Evolutionary conservation across 805 yeast genomes (phyloP), one percentile per base, ranked within the genome.

Genomic region (Yarrowia bubula): DNA sequence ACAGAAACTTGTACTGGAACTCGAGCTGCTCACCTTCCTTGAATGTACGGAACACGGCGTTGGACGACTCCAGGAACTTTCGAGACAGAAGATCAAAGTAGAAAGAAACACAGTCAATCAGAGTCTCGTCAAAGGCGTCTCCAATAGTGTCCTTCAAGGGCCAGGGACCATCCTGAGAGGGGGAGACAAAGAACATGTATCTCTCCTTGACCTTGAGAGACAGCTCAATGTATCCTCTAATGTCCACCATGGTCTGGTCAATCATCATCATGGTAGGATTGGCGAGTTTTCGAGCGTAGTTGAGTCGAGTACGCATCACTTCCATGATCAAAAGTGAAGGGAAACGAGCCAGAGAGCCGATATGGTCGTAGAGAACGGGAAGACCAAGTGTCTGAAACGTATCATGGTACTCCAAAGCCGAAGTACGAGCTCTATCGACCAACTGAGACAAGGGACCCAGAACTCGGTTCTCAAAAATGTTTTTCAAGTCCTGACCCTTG

Each of bases 241-340:
- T 88, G 73, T 91, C 96, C 51, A 85, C 92, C 67, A 93, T 83
- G 83, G 91, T 88, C 76, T 93, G 97, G 75, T 95, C 99, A 70
- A 95, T 90, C 87, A 91, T 90, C 92, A 91, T 89, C 86, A 92
- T 84, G 0, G 98, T 92, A 1, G 97, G 97, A 70, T 88, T 89
- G 62, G 83, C 84, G 55, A 93, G 76, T 71, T 88, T 88, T 73
- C 83, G 81, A 1, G 98, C 96, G 73, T 90, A 92, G 1, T 81
- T 78, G 50, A 93, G 78, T 69, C 98, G 82, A 46, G 89, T 83
- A 39, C 82, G 81, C 47, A 92, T 87, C 61, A 90, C 83, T 70
- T 90, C 97, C 71, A 87, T 88, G 70, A 92, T 86, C 50, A 95
- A 78, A 67, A 84, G 85, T 70, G 90, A 80, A 0, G 98, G 98